Evolutionary conservation across 768 basidiomycete genomes (phyloP).

Genomic region (Termitomyces sp.): DNA sequence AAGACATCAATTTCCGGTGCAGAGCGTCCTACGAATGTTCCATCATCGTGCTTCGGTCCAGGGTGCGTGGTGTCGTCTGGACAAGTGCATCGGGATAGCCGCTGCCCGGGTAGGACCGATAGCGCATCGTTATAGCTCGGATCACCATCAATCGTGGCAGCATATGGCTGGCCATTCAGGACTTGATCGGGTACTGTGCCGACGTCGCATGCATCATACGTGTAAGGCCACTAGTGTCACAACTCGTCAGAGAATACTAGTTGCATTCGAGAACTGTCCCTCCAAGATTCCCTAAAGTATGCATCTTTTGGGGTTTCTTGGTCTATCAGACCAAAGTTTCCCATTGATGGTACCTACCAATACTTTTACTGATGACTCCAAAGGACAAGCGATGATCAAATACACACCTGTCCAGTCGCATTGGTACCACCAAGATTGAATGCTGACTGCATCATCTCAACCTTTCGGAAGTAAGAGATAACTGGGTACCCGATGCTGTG

Average conservation of each 20-base stretch:
- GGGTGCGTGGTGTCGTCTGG: constrained; percentile 67
- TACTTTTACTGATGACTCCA: neutral
- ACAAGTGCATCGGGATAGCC: constrained; percentile 81
- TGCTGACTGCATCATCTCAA: neutral
- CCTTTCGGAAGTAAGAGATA: constrained; percentile 20
- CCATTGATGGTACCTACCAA: constrained; percentile 59
- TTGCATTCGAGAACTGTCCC: constrained; percentile 51
- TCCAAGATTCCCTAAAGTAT: constrained; percentile 49
- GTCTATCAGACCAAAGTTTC: constrained; percentile 58
- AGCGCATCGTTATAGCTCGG: constrained; percentile 34
- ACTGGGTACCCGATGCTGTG: constrained; percentile 48
- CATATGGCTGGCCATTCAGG: constrained; percentile 56
- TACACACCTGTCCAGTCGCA: constrained; percentile 55
- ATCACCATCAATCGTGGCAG: constrained; percentile 58
- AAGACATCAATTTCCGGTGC: constrained; percentile 89
- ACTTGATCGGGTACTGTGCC: constrained; percentile 80
- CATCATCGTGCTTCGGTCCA: constrained; percentile 68
- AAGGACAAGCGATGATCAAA: constrained; percentile 17
- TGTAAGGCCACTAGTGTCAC: constrained; percentile 65
- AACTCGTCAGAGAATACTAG: constrained; percentile 85
- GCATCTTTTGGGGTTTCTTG: constrained; percentile 55
- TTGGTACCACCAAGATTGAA: constrained; percentile 58
- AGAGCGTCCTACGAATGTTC: constrained; percentile 70
- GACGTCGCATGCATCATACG: constrained; percentile 76
- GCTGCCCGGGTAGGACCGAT: constrained; percentile 74